Evolutionary conservation across 2,329 filamentous ascomycete species (phyloP).

Genomic region (Mariannaea sp.): DNA sequence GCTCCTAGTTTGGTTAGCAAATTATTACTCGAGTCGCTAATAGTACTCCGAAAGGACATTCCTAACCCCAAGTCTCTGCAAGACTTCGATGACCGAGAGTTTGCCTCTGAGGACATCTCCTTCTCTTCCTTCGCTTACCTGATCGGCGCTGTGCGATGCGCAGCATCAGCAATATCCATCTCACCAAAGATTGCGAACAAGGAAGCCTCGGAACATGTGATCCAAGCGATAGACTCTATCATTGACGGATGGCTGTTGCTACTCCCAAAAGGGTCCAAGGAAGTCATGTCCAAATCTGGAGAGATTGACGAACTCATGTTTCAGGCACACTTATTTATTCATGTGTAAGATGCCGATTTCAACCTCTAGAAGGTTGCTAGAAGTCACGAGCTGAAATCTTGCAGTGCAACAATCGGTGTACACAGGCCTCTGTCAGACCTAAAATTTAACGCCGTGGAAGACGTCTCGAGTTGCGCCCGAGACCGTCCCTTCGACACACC

Average conservation of each 20-base stretch:
- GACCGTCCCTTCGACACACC: conserved; percentile 18
- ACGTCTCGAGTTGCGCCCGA: conserved; percentile 21
- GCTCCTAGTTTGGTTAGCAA: too few relatives aligned
- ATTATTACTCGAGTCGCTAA: too few relatives aligned
- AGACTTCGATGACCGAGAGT: conserved; percentile 25
- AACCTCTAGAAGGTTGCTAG: too few relatives aligned
- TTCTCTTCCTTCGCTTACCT: conserved; percentile 30
- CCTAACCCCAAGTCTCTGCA: conserved; percentile 15
- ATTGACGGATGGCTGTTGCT: conserved; percentile 24
- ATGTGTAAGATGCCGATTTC: too few relatives aligned
- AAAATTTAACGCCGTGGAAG: conserved; percentile 22
- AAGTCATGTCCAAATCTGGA: conserved; percentile 8
- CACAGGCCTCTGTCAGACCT: conserved; percentile 26
- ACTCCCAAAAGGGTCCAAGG: conserved; percentile 11
- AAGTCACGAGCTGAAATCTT: too few relatives aligned
- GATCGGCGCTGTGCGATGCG: conserved; percentile 16
- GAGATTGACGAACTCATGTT: conserved; percentile 28
- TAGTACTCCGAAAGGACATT: too few relatives aligned
- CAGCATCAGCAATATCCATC: conserved; percentile 12
- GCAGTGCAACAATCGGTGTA: conserved; percentile 23
- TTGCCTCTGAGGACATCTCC: not conserved
- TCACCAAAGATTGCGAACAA: conserved; percentile 7
- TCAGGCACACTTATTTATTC: conserved; percentile 23
- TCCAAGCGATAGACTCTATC: conserved; percentile 23
- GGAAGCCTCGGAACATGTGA: conserved; percentile 17